Evolutionary conservation across 2,329 filamentous ascomycete species (phyloP).

Genomic region (Cadophora malorum): DNA sequence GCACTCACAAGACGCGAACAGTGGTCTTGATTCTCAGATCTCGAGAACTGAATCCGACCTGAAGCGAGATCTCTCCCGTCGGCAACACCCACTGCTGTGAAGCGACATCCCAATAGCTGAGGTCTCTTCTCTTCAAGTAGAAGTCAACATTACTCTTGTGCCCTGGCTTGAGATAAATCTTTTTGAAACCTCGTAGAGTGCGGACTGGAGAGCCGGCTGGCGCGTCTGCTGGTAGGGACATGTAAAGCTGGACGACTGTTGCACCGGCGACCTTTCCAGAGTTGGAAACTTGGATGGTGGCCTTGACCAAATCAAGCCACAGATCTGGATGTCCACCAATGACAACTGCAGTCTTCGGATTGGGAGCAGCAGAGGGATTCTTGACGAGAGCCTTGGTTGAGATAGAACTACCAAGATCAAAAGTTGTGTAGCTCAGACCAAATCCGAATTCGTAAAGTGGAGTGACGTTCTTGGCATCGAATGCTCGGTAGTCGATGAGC

Average conservation of each 20-base stretch:
- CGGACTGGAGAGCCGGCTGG: slow-evolving; percentile 54
- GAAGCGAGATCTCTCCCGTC: slow-evolving; percentile 25
- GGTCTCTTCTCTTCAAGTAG: slow-evolving; percentile 62
- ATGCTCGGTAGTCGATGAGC: too few species aligned
- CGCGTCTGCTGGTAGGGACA: slow-evolving; percentile 23
- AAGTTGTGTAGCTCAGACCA: too few species aligned
- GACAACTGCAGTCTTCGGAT: slow-evolving; percentile 47
- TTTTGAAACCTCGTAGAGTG: slow-evolving; percentile 69
- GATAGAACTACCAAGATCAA: too few species aligned
- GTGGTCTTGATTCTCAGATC: slow-evolving; percentile 22
- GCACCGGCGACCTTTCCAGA: slow-evolving; percentile 50
- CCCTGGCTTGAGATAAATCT: slow-evolving; percentile 56
- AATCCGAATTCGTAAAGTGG: too few species aligned
- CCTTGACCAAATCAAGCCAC: slow-evolving; percentile 57
- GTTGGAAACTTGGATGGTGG: slow-evolving; percentile 58
- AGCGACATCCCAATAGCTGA: slow-evolving; percentile 68
- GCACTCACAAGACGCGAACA: slow-evolving; percentile 19
- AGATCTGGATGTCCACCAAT: slow-evolving; percentile 62
- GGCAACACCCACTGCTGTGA: slow-evolving; percentile 40
- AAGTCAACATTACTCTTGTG: slow-evolving; percentile 55
- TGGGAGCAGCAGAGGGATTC: slow-evolving; percentile 51
- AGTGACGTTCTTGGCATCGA: too few species aligned
- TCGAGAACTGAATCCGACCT: slow-evolving; percentile 31
- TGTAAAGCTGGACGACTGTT: too few species aligned
- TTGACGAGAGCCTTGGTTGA: slow-evolving; percentile 50